Evolutionary conservation across 108 stramenopile genomes (phyloP), one percentile per base, ranked within the genome.

Genomic region (Pseudonitzschia pungens): DNA sequence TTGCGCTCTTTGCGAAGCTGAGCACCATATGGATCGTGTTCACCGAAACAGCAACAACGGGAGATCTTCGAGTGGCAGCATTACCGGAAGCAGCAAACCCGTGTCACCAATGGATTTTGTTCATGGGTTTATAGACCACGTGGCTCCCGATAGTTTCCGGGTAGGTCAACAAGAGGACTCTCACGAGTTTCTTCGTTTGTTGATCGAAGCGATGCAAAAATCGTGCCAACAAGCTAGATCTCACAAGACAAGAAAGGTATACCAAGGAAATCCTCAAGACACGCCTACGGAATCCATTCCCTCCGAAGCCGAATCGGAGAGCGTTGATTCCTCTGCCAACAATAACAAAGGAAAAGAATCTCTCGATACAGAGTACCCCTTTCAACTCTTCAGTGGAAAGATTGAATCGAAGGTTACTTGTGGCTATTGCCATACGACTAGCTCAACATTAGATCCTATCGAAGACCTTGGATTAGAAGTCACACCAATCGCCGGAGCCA

Each of bases 121-220:
- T 4, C 65, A 88, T 60, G 92, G 92, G 0, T 95, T 95, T 63
- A 91, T 90, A 66, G 70, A 80, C 28, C 80, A 92, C 22, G 87
- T 98, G 14, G 94, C 92, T 18, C 92, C 87, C 29, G 91, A 89
- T 82, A 62, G 60, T 40, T 98, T 99, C 74, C 85, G 90, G 51
- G 68, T 91, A 15, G 96, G 96, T 0, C 84, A 93, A 29, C 97
- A 99, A 87, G 97, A 99, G 81, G 99, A 99, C 68, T 93, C 96
- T 20, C 99, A 99, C 80, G 99, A 99, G 75, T 98, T 97, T 76
- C 84, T 99, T 16, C 87, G 99, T 22, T 72, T 97, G 22, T 71
- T 99, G 27, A 93, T 99, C 72, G 96, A 98, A 70, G 92, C 90
- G 65, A 95, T 95, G 94, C 91, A 95, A 81, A 88, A 86, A n/a